Percentiles rank a stretch among this genome's conserved stretches.
Evolutionary conservation across 805 yeast species (phyloP).

Genomic region (Candida sakaeoensis): DNA sequence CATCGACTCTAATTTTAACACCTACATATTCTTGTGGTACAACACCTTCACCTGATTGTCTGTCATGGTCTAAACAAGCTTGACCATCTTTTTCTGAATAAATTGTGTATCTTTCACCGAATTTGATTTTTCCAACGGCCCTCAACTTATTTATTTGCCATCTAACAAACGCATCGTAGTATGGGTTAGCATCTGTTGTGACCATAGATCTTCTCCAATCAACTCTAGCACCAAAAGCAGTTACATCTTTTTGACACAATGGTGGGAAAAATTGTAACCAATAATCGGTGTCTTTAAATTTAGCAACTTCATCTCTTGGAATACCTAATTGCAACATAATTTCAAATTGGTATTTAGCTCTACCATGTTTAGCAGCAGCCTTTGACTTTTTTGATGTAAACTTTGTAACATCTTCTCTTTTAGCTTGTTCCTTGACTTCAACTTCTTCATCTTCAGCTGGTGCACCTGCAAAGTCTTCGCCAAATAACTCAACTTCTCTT

Average conservation of each 20-base stretch:
- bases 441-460: constrained; percentile 60
- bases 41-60: constrained; percentile 95
- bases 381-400: constrained; percentile 91
- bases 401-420: constrained; percentile 77
- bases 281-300: constrained; percentile 87
- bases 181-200: constrained; percentile 93
- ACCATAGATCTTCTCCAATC: constrained; percentile 98
- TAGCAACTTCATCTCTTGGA: constrained; percentile 72
- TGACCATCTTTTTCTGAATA: constrained; percentile 98
- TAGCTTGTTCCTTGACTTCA: constrained; percentile 16
- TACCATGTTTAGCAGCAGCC: constrained; percentile 90
- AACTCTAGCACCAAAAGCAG: constrained; percentile 82
- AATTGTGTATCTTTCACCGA: constrained; percentile 96
- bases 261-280: constrained; percentile 95
- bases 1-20: constrained; percentile 73
- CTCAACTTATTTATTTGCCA: constrained; percentile 94
- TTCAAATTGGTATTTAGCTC: constrained; percentile 91
- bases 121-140: constrained; percentile 86
- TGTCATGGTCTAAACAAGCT: constrained; percentile 99
- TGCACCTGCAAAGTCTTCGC: constrained; percentile 67
- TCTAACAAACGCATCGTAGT: constrained; percentile 89
- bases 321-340: constrained; percentile 95
- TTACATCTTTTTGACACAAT: constrained; percentile 75
- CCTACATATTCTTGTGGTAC: constrained; percentile 95
- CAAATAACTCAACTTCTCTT: constrained; percentile 90